A percentile compares a stretch with the other conserved stretches of the same genome.
These are phyloP conservation scores for Ceratobasidium sp. DNA, from an alignment of 1,284 basidiomycete species.

Conservation along the genomic window DNA sequence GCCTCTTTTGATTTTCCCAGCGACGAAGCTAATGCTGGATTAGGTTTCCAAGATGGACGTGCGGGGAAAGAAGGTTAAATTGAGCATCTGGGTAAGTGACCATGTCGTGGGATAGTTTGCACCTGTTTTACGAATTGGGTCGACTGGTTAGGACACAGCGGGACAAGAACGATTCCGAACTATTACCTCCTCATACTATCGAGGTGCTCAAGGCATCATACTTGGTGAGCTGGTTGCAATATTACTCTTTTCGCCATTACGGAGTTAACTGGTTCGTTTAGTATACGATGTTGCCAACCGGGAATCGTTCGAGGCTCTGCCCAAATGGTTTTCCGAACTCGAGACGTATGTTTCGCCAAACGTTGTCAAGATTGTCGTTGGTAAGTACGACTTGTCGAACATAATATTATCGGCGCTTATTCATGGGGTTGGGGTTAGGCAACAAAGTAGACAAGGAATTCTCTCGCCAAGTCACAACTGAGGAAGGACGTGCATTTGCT, in stretches of 20 bases:
- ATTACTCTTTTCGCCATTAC: background rate
- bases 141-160: constrained; percentile 73
- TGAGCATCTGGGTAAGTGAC: constrained; percentile 76
- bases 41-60: constrained; percentile 86
- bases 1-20: background rate
- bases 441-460: constrained; percentile 99
- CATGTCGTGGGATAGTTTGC: background rate
- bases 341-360: constrained; percentile 88
- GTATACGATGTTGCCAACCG: constrained; percentile 95
- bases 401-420: background rate
- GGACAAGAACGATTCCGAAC: constrained; percentile 92
- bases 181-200: constrained; percentile 89
- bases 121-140: background rate
- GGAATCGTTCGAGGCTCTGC: constrained; percentile 89
- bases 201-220: constrained; percentile 93
- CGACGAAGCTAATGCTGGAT: constrained; percentile 31
- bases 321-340: constrained; percentile 92
- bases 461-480: constrained; percentile 81
- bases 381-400: constrained; percentile 42
- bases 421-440: too few relatives aligned
- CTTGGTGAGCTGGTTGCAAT: constrained; percentile 7
- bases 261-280: constrained; percentile 50
- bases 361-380: constrained; percentile 94
- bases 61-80: constrained; percentile 77
- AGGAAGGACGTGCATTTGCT: constrained; percentile 85